A percentile compares a stretch with the other conserved stretches of the same genome.
Evolutionary conservation across 345 rosid genomes (phyloP).

Genomic region (Syzygium aqueum): DNA sequence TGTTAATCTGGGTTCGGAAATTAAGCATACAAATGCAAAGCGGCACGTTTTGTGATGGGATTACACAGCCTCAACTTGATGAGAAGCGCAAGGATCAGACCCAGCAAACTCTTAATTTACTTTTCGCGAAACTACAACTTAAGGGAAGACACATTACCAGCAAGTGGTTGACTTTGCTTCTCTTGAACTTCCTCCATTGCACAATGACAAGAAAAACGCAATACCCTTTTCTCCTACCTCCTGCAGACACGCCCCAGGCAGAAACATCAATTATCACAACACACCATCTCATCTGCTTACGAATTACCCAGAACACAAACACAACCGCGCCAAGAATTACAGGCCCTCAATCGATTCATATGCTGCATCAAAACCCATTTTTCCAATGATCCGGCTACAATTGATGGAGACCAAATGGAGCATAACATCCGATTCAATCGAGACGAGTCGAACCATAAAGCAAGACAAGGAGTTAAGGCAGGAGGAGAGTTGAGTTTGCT

Average conservation of each 20-base stretch:
- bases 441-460: neutral
- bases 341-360: neutral
- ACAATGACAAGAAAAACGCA: neutral
- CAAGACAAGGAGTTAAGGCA: neutral
- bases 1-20: neutral
- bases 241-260: neutral
- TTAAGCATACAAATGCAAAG: neutral
- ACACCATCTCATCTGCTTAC: neutral
- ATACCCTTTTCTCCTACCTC: neutral
- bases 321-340: neutral
- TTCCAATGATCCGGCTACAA: neutral
- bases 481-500: neutral
- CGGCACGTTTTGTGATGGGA: neutral
- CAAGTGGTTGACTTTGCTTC: conserved; percentile 30
- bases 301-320: neutral
- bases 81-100: neutral
- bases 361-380: neutral
- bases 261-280: neutral
- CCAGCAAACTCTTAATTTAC: neutral
- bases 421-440: neutral
- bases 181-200: conserved; percentile 45
- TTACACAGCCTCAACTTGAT: neutral
- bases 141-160: conserved; percentile 10
- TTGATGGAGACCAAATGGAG: neutral
- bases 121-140: neutral